Base-by-base conservation (phyloP, 2,329 filamentous ascomycete genomes). In the Aspergillaceae sp. region DNA sequence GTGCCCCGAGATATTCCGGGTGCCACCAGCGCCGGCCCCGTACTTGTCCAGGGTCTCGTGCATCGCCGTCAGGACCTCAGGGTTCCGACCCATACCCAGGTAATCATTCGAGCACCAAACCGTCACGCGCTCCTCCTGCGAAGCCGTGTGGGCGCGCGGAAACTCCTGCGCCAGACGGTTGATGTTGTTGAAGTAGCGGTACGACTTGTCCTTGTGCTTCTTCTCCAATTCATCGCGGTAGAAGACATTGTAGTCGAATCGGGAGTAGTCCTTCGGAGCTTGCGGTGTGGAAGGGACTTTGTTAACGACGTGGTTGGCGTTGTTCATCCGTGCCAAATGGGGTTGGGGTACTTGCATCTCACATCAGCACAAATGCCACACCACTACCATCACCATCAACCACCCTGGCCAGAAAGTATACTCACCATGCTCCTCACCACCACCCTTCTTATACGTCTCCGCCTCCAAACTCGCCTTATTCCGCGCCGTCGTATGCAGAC, bases 111-210 rank as follows among this genome's bases (percentile, higher is more conserved):
- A 94, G 76, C 92, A 98, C 92, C 92, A 98, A 27, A 98, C 92
- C 1, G 91, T 95, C 48, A 98, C 92, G 44, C 82, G 82, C 55
- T 96, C 88, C 49, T 91, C 83, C 62, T 81, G 79, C 48, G 77
- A 82, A 10, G 86, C 79, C 77, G 94, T 94, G 69, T 98, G 92
- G 40, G 92, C 92, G 54, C 86, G 87, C 29, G 92, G 92, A 53
- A 98, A 98, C 54, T 97, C 88, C 72, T 92, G 87, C 55, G 92
- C 92, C 50, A 98, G 78, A 33, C 92, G 89, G 65, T 98, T 98
- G 81, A 98, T 98, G 76, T 98, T 98, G 78, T 98, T 98, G 77
- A 98, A 98, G 75, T 97, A 97, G 63, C 92, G 87, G 75, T 98
- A 98, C 44, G 90, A 96, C 75, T 96, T 97, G 78, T 98, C 92